A percentile compares a stretch with the other conserved stretches of the same genome.
phyloP scores from a whole-genome alignment of 2,329 filamentous ascomycete genomes.

The Furcasterigmium sp. region DNA sequence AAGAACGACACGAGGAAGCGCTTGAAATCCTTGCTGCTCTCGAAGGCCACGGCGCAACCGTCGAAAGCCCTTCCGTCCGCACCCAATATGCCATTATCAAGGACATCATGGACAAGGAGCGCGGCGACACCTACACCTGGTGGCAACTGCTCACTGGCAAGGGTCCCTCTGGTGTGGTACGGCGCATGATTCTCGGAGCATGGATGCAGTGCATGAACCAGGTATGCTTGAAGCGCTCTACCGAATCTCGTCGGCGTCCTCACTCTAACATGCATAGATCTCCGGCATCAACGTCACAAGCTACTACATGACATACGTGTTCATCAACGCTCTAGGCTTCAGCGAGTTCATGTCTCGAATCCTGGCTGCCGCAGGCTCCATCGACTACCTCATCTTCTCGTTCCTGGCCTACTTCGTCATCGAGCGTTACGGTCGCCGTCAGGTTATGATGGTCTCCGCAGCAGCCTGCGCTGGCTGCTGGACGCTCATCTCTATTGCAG shows the following conservation, averaged over 20 bases:
- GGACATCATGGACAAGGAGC: constrained; percentile 33
- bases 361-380: constrained; percentile 18
- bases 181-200: constrained; percentile 26
- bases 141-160: constrained; percentile 33
- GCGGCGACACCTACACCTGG: constrained; percentile 37
- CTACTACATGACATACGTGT: constrained; percentile 15
- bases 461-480: constrained; percentile 52
- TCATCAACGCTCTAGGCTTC: constrained; percentile 18
- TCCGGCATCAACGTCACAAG: constrained; percentile 16
- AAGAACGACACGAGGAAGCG: constrained; percentile 13
- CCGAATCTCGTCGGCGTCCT: constrained; percentile 40
- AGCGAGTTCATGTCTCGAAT: constrained; percentile 13
- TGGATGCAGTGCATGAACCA: constrained; percentile 28
- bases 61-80: constrained; percentile 18
- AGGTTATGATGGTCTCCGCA: constrained; percentile 16
- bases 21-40: constrained; percentile 16
- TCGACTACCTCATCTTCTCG: constrained; percentile 24
- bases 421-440: constrained; percentile 28
- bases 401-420: constrained; percentile 14
- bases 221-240: not conserved
- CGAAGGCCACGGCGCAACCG: constrained; percentile 20
- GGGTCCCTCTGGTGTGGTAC: constrained; percentile 11
- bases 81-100: constrained; percentile 27
- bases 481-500: constrained; percentile 55
- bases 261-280: constrained; percentile 44